Percentiles rank a stretch among this genome's conserved stretches.
Conservation (phyloP, 2,329 filamentous ascomycete genomes). For the Diaporthe citri region DNA sequence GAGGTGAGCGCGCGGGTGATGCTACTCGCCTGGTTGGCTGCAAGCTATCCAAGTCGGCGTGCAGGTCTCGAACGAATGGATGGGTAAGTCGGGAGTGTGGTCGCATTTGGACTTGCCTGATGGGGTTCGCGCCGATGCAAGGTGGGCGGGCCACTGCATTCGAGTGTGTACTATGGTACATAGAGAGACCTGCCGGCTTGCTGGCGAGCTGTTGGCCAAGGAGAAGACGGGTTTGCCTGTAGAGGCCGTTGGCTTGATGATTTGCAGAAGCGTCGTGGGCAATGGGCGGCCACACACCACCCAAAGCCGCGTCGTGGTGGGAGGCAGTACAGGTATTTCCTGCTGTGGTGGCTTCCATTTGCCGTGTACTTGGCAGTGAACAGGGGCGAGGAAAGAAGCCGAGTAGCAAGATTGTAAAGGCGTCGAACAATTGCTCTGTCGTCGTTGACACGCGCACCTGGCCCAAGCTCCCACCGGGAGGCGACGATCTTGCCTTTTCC, state of each 20-base stretch:
- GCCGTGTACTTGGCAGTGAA: neutral
- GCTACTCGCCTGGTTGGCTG: slow-evolving; percentile 23
- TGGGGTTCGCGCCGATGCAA: slow-evolving; percentile 24
- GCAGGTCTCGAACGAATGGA: slow-evolving; percentile 30
- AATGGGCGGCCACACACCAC: neutral
- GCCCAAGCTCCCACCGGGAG: slow-evolving; percentile 11
- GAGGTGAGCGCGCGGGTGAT: slow-evolving; percentile 5
- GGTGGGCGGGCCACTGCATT: slow-evolving; percentile 10
- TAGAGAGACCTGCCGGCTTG: neutral
- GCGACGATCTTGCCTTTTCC: slow-evolving; percentile 20
- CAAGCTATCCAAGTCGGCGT: slow-evolving; percentile 18
- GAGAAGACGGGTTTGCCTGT: neutral
- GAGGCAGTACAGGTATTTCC: neutral
- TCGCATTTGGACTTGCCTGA: slow-evolving; percentile 21
- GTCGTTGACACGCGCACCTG: neutral
- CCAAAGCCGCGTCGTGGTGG: neutral
- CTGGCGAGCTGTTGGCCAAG: neutral
- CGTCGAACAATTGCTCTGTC: slow-evolving; percentile 23
- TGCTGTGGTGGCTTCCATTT: neutral
- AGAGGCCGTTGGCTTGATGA: neutral
- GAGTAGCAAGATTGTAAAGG: neutral
- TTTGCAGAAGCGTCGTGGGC: neutral
- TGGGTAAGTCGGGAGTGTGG: neutral
- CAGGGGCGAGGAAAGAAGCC: neutral
- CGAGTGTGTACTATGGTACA: neutral